A percentile compares a stretch with the other conserved stretches of the same genome.
These are phyloP conservation scores for Penicillium glabrum DNA, from an alignment of 2,329 filamentous ascomycete species.

Conservation along the genomic window DNA sequence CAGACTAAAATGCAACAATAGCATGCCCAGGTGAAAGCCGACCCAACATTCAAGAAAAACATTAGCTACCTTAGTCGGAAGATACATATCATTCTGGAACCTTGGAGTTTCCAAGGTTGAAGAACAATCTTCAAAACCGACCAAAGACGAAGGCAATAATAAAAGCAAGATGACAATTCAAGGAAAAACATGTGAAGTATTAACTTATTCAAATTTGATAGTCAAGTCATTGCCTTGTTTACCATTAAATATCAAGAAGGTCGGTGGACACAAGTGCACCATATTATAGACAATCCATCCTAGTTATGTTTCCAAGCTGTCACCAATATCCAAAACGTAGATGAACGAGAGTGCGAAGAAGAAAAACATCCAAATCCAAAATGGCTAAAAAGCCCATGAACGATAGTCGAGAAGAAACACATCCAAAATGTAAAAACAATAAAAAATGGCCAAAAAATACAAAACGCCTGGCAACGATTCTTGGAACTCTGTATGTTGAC, in stretches of 20 bases:
- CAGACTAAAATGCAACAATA: too few species aligned
- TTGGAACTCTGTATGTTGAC: slow-evolving; percentile 13
- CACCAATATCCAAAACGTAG: not conserved
- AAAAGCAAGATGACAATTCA: not conserved
- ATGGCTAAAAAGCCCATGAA: not conserved
- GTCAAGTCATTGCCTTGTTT: slow-evolving; percentile 7
- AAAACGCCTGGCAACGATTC: slow-evolving; percentile 12
- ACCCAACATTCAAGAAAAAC: too few species aligned
- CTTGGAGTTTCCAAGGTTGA: too few species aligned
- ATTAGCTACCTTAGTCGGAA: too few species aligned
- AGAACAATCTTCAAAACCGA: too few species aligned
- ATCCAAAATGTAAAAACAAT: slow-evolving; percentile 4
- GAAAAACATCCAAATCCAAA: slow-evolving; percentile 1
- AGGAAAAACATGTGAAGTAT: not conserved
- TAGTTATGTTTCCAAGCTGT: not conserved
- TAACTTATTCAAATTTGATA: slow-evolving; percentile 1
- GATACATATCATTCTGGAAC: too few species aligned
- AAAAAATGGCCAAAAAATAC: slow-evolving; percentile 5
- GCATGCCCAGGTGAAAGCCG: too few species aligned
- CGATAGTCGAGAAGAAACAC: slow-evolving; percentile 12
- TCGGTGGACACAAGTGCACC: not conserved
- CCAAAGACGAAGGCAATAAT: not conserved
- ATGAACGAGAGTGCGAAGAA: slow-evolving; percentile 10
- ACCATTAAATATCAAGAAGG: slow-evolving; percentile 9
- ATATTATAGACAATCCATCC: slow-evolving; percentile 13